phyloP scores from a whole-genome alignment of 306 rosid genomes.

The Malus sieversii region DNA sequence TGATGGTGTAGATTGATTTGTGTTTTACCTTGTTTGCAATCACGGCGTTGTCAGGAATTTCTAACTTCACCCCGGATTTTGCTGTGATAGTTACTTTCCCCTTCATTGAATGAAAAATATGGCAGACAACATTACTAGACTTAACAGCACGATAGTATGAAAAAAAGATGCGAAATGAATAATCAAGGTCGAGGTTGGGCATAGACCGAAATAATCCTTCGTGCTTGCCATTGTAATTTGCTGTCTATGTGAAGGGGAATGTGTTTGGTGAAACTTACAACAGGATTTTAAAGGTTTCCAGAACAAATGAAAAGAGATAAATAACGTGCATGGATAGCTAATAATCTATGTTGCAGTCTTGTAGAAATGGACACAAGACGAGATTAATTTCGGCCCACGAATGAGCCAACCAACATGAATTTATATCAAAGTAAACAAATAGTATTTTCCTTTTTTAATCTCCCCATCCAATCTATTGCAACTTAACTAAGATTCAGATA shows the following conservation, averaged over 20 bases:
- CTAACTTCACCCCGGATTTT: conserved; percentile 58
- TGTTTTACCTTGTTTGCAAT: conserved; percentile 58
- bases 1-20: background rate
- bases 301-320: background rate
- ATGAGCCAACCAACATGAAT: background rate
- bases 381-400: background rate
- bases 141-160: background rate
- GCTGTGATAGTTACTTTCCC: conserved; percentile 64
- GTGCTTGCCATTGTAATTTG: background rate
- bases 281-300: background rate
- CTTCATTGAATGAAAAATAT: conserved; percentile 25
- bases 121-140: background rate
- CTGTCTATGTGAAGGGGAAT: background rate
- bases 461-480: background rate
- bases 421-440: too few relatives aligned
- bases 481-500: background rate
- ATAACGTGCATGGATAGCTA: background rate
- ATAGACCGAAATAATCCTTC: background rate
- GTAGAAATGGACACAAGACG: background rate
- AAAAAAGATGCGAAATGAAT: background rate
- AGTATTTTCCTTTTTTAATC: background rate
- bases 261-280: background rate
- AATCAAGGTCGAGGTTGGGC: background rate
- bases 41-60: conserved; percentile 57
- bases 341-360: background rate